Conservation (phyloP, 2,329 filamentous ascomycete species). For the Xylariaceae sp. region DNA sequence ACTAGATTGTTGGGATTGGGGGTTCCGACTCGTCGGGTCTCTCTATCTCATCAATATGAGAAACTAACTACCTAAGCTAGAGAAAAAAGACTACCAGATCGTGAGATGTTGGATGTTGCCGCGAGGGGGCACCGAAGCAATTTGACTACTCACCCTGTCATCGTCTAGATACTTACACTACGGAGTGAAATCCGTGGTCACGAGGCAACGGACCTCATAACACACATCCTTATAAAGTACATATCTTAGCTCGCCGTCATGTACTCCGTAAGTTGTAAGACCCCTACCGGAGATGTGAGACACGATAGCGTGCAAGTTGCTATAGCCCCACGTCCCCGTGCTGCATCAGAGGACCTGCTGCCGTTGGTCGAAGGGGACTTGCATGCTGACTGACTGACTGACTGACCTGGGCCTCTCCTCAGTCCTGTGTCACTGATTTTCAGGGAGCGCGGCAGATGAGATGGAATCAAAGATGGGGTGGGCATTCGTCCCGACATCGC, state of each 20-base stretch:
- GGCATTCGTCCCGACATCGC: neutral
- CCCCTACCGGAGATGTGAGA: neutral
- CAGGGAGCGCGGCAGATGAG: neutral
- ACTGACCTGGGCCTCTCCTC: neutral
- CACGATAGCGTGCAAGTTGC: neutral
- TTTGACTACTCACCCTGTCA: neutral
- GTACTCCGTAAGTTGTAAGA: neutral
- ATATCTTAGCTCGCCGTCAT: neutral
- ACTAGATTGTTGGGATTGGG: too few relatives aligned
- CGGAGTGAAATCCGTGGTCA: neutral
- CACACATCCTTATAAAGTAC: neutral
- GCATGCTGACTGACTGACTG: neutral
- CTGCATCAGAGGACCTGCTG: neutral
- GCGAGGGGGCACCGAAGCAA: neutral
- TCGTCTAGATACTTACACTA: neutral
- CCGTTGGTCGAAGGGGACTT: neutral
- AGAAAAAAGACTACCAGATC: too few relatives aligned
- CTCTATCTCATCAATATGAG: too few relatives aligned
- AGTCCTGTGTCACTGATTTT: neutral
- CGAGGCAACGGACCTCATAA: neutral
- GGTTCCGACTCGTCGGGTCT: too few relatives aligned
- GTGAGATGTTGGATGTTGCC: neutral
- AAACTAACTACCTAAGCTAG: too few relatives aligned
- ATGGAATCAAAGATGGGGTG: neutral
- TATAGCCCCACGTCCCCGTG: neutral